Percentiles rank a stretch among this genome's conserved stretches.
Conservation (phyloP, 306 rosid species). For the Sechiopsis laciniata region DNA sequence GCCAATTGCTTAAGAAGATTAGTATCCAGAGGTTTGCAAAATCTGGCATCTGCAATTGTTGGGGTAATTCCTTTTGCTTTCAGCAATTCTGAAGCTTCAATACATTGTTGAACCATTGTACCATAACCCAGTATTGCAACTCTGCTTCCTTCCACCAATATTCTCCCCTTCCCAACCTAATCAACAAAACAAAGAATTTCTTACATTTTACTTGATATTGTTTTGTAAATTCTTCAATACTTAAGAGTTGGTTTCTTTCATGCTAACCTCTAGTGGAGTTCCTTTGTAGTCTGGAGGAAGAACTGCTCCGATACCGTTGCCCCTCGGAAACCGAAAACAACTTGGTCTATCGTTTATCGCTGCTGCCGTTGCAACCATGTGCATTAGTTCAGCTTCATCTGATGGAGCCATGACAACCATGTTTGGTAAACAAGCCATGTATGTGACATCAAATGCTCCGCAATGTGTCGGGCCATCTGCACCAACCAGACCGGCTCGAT, state of each 20-base stretch:
- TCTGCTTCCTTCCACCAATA: constrained; percentile 53
- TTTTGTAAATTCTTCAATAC: too few relatives aligned
- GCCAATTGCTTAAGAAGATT: constrained; percentile 52
- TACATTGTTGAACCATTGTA: constrained; percentile 63
- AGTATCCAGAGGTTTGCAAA: constrained; percentile 85
- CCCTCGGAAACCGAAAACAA: constrained; percentile 88
- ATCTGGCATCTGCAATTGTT: constrained; percentile 87
- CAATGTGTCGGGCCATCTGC: constrained; percentile 96
- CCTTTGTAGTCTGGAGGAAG: constrained; percentile 67
- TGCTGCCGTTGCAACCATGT: constrained; percentile 90
- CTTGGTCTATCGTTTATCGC: constrained; percentile 84
- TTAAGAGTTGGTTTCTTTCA: too few relatives aligned
- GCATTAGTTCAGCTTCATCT: constrained; percentile 83
- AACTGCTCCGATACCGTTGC: constrained; percentile 68
- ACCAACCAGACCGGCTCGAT: constrained; percentile 90
- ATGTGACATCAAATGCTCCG: constrained; percentile 76
- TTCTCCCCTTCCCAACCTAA: constrained; percentile 80
- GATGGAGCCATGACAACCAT: constrained; percentile 99
- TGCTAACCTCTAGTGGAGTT: constrained; percentile 61
- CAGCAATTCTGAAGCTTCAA: constrained; percentile 54
- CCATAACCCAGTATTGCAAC: constrained; percentile 79
- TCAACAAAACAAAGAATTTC: constrained; percentile 12
- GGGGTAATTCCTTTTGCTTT: constrained; percentile 35
- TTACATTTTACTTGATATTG: too few relatives aligned
- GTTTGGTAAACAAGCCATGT: constrained; percentile 89